Base-by-base conservation (phyloP, 768 basidiomycete species). In the Pleurotus salmoneostramineus region DNA sequence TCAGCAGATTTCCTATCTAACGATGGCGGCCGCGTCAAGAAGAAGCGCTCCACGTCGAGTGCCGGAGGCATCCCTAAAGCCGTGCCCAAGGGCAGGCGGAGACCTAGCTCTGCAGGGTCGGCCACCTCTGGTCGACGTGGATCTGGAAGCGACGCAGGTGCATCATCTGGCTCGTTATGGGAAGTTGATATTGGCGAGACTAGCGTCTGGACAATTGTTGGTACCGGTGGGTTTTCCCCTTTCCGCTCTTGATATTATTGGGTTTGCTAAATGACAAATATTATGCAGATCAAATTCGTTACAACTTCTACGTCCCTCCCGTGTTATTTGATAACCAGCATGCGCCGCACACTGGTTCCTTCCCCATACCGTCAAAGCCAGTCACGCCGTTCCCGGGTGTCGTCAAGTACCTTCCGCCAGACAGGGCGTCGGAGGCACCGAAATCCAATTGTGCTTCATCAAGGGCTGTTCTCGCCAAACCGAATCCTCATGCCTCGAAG, bases 141-240 rank as follows among this genome's bases (percentile, higher is more conserved):
- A 11, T 84, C 83, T 33, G 73, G 80, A 11, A 84, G 85, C 64
- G 89, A 91, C 57, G 68, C 81, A 43, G 82, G 85, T 36, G 85
- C 86, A 52, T 83, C 86, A 46, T 92, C 88, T 4, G 91, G 89
- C 51, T 88, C 89, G 7, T 78, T 91, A 21, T 93, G 90, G 91
- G 88, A 88, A 67, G 88, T 94, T 56, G 93, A 95, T 69, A 93
- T 93, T 58, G 93, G 93, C 60, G 93, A 95, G 76, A 93, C 92
- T 33, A 93, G 91, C 68, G 90, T 94, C 21, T 95, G 93, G 93
- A 95, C 93, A 3, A 92, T 95, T 63, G 91, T 94, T 60, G 92
- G 93, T 63, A 93, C 91, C 61, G 91, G 91, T 93, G 70, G 72
- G 79, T 66, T 17, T 61, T 61, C 32, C 58, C 59, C 48, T 54